Percentiles rank a stretch among this genome's conserved stretches.
Evolutionary conservation across 176 grass and related monocot species (phyloP).

Genomic region (Hordeum marinum): DNA sequence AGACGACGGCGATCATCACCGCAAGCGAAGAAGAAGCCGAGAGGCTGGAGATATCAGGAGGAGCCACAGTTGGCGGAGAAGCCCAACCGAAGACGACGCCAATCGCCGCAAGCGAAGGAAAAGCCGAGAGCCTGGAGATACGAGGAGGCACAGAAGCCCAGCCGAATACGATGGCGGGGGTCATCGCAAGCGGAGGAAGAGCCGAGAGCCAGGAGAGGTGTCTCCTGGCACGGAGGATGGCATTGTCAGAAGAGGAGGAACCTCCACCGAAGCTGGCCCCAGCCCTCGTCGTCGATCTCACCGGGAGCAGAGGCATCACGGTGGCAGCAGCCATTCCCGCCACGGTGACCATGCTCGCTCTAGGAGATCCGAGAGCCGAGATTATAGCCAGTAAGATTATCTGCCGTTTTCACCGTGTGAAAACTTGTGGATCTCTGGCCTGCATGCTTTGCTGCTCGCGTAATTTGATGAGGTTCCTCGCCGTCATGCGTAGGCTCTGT

Average conservation of each 20-base stretch:
- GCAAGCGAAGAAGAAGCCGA: constrained; percentile 13
- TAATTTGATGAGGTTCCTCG: not conserved
- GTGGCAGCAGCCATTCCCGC: constrained; percentile 23
- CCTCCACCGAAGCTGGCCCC: not conserved
- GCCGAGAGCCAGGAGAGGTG: constrained; percentile 27
- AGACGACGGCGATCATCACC: not conserved
- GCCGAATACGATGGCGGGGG: not conserved
- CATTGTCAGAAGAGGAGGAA: constrained; percentile 24
- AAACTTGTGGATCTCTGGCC: not conserved
- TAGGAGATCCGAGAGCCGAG: constrained; percentile 33
- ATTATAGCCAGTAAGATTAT: constrained; percentile 20
- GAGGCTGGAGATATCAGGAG: not conserved
- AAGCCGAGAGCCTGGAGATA: constrained; percentile 20
- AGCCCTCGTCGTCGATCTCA: constrained; percentile 14
- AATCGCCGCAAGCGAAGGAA: not conserved
- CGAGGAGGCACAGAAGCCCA: constrained; percentile 8
- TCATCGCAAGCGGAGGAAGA: constrained; percentile 21
- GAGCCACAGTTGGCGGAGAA: constrained; percentile 24
- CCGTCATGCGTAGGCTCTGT: not conserved
- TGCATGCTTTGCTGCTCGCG: not conserved
- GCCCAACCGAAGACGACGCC: constrained; percentile 13
- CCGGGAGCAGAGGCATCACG: constrained; percentile 21
- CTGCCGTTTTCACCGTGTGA: not conserved
- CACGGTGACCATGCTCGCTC: not conserved
- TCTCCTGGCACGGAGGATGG: constrained; percentile 39